A percentile compares a stretch with the other conserved stretches of the same genome.
Evolutionary conservation across 2,329 filamentous ascomycete species (phyloP).

Genomic region (Thelonectria olida): DNA sequence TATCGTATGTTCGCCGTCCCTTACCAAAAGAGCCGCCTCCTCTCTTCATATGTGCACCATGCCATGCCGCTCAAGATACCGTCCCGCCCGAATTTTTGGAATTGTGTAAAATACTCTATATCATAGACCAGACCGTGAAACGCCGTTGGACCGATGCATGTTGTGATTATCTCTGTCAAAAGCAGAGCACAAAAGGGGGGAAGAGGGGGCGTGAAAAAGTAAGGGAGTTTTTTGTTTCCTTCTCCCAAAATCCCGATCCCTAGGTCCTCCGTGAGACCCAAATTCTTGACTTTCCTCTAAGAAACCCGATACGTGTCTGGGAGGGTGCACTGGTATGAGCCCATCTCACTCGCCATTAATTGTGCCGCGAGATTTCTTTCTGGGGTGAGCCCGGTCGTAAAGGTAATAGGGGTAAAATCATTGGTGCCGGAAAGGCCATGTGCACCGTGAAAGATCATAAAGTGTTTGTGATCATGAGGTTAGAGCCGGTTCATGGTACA

Average conservation of each 20-base stretch:
- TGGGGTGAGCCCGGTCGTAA: conserved; percentile 5
- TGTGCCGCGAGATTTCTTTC: not conserved
- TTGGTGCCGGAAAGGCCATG: not conserved
- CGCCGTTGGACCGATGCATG: conserved; percentile 43
- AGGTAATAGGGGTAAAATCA: conserved; percentile 1
- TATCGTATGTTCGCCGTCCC: conserved; percentile 8
- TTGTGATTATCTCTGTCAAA: conserved; percentile 22
- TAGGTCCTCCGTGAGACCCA: conserved; percentile 9
- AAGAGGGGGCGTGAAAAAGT: conserved; percentile 16
- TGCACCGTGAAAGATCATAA: conserved; percentile 8
- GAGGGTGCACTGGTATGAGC: not conserved
- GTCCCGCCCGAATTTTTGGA: conserved; percentile 35
- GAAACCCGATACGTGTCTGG: conserved; percentile 11
- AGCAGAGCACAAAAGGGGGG: conserved; percentile 31
- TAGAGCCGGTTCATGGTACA: conserved; percentile 71
- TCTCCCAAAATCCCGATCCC: not conserved
- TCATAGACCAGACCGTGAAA: conserved; percentile 43
- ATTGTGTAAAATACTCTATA: conserved; percentile 44
- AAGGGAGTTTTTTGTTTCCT: conserved; percentile 9
- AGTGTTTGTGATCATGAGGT: conserved; percentile 8
- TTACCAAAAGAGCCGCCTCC: conserved; percentile 18
- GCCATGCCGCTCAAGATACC: conserved; percentile 32
- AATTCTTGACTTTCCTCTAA: conserved; percentile 20
- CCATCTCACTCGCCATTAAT: conserved; percentile 3
- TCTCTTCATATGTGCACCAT: conserved; percentile 33